Evolutionary conservation across 805 yeast species (phyloP).

Genomic region (Barnettozyma sp.): DNA sequence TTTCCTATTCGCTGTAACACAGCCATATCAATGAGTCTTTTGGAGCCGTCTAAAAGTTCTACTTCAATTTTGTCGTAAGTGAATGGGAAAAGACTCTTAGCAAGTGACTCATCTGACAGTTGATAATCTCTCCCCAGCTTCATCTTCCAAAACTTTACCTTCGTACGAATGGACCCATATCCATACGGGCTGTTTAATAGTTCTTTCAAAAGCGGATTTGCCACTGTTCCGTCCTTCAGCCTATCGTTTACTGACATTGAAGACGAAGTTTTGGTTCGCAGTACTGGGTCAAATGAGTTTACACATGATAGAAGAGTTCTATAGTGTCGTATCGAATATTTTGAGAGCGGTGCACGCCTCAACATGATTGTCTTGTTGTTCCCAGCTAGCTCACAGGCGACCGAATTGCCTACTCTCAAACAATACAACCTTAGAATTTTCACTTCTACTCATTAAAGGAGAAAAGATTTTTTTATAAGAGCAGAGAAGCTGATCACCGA

Average conservation of each 20-base stretch:
- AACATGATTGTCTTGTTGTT: too few species aligned
- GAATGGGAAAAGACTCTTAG: slow-evolving; percentile 9
- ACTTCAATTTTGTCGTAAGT: slow-evolving; percentile 7
- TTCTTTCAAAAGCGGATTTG: background rate
- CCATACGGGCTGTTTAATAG: background rate
- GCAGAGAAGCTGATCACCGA: too few species aligned
- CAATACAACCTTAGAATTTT: too few species aligned
- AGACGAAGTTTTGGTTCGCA: slow-evolving; percentile 1
- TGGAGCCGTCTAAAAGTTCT: background rate
- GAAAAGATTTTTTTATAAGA: too few species aligned
- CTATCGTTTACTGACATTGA: background rate
- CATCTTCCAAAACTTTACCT: slow-evolving; percentile 2
- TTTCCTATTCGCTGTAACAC: slow-evolving; percentile 11
- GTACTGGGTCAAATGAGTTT: slow-evolving; percentile 4
- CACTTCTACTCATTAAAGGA: too few species aligned
- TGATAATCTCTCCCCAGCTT: slow-evolving; percentile 2
- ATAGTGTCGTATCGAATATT: slow-evolving; percentile 8
- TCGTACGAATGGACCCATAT: background rate
- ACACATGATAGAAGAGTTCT: slow-evolving; percentile 1
- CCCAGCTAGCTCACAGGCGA: too few species aligned
- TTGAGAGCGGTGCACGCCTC: too few species aligned
- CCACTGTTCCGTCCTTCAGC: background rate
- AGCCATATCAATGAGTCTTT: background rate
- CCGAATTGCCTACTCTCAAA: too few species aligned
- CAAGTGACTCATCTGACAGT: slow-evolving; percentile 14